Percentiles rank a stretch among this genome's conserved stretches.
Conservation (phyloP, 2,329 filamentous ascomycete genomes). For the Colletotrichum tabaci region DNA sequence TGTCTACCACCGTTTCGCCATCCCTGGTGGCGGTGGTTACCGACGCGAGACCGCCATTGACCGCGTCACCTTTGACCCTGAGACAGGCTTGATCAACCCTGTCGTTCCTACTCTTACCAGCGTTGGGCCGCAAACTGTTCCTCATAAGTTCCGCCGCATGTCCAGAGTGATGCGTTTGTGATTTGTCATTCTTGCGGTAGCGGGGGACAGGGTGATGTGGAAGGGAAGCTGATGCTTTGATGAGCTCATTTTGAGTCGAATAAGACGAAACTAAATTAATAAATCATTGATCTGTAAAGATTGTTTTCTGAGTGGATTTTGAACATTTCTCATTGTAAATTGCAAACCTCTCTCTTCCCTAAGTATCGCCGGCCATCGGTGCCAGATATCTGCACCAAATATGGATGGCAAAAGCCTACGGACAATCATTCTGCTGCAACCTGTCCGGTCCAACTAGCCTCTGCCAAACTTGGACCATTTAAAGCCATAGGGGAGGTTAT, state of each 20-base stretch:
- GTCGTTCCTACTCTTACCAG: conserved; percentile 56
- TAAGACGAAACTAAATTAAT: too few species aligned
- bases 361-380: too few species aligned
- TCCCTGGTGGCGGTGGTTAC: conserved; percentile 61
- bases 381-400: too few species aligned
- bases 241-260: neutral
- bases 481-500: too few species aligned
- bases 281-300: too few species aligned
- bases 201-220: too few species aligned
- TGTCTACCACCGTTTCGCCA: conserved; percentile 63
- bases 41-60: conserved; percentile 61
- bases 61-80: conserved; percentile 53
- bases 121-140: conserved; percentile 45
- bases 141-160: conserved; percentile 17
- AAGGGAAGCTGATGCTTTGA: neutral
- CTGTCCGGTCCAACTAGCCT: neutral
- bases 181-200: neutral
- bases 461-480: too few species aligned
- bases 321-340: too few species aligned
- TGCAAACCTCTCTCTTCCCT: too few species aligned
- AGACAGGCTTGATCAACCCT: conserved; percentile 55
- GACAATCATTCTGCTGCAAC: too few species aligned
- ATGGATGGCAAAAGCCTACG: too few species aligned
- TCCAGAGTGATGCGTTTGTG: conserved; percentile 31
- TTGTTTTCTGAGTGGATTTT: too few species aligned